These are phyloP conservation scores for Pholiota molesta DNA, from an alignment of 768 basidiomycete genomes.

Conservation along the genomic window DNA sequence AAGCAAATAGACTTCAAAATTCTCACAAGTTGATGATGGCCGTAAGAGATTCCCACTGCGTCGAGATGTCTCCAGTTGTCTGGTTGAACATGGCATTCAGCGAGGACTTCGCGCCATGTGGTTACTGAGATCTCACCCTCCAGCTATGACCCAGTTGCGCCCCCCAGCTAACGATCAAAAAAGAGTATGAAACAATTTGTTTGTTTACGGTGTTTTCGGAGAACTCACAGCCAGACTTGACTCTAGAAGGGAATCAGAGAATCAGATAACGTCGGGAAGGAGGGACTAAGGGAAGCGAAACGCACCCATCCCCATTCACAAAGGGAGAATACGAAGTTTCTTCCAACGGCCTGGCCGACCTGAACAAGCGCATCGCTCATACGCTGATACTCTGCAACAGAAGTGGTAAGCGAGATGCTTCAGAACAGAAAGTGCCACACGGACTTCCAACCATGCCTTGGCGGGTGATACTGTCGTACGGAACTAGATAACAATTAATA, in stretches of 20 bases:
- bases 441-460: constrained; percentile 57
- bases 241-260: constrained; percentile 2
- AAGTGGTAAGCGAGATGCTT: background rate
- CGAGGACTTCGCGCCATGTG: background rate
- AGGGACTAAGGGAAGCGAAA: background rate
- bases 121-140: constrained; percentile 44
- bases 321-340: constrained; percentile 57
- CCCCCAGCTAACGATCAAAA: constrained; percentile 47
- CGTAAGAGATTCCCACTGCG: constrained; percentile 55
- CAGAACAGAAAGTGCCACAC: constrained; percentile 20
- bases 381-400: constrained; percentile 50
- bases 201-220: background rate
- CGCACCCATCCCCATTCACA: constrained; percentile 70
- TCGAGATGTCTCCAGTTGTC: constrained; percentile 39
- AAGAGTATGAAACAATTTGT: background rate
- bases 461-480: constrained; percentile 59
- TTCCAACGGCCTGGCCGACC: constrained; percentile 46
- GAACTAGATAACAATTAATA: constrained; percentile 38
- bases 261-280: background rate
- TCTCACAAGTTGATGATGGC: constrained; percentile 61
- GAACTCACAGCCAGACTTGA: constrained; percentile 23
- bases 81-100: constrained; percentile 22
- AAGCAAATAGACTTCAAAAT: constrained; percentile 8
- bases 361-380: constrained; percentile 63
- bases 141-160: constrained; percentile 65